Evolutionary conservation across 306 rosid genomes (phyloP).

Genomic region (Abrus precatorius): DNA sequence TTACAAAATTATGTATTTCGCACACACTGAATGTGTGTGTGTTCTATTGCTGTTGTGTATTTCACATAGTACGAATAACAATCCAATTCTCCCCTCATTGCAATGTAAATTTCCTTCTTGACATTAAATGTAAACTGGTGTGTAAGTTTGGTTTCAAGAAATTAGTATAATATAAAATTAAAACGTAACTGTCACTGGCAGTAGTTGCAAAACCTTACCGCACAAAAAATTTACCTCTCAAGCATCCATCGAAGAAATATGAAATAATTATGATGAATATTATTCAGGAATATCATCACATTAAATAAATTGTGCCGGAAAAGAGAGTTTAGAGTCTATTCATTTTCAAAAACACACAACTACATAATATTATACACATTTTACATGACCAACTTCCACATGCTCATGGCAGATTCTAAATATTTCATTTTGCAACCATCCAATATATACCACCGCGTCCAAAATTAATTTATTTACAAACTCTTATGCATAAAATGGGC

Average conservation of each 20-base stretch:
- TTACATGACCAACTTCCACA: slow-evolving; percentile 54
- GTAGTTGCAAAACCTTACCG: not conserved
- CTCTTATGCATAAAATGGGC: slow-evolving; percentile 57
- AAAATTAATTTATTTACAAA: slow-evolving; percentile 58
- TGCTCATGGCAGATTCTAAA: slow-evolving; percentile 39
- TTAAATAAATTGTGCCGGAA: not conserved
- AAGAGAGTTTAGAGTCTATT: slow-evolving; percentile 3
- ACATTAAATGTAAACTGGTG: not conserved
- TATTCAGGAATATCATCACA: not conserved
- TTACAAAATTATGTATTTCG: not conserved
- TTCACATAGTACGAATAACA: not conserved
- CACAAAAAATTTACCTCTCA: not conserved
- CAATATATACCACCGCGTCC: slow-evolving; percentile 40
- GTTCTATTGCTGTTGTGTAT: not conserved
- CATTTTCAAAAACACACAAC: slow-evolving; percentile 38
- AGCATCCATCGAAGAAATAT: slow-evolving; percentile 9
- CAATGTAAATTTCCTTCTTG: slow-evolving; percentile 2
- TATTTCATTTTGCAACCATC: slow-evolving; percentile 44
- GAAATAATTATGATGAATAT: slow-evolving; percentile 8
- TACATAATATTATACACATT: slow-evolving; percentile 38
- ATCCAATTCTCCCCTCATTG: slow-evolving; percentile 12
- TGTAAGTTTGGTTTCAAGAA: not conserved
- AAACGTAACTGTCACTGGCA: not conserved
- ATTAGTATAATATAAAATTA: not conserved
- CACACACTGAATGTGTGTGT: not conserved